Conservation (phyloP, 345 rosid genomes). For the Gossypium ekmanianum region DNA sequence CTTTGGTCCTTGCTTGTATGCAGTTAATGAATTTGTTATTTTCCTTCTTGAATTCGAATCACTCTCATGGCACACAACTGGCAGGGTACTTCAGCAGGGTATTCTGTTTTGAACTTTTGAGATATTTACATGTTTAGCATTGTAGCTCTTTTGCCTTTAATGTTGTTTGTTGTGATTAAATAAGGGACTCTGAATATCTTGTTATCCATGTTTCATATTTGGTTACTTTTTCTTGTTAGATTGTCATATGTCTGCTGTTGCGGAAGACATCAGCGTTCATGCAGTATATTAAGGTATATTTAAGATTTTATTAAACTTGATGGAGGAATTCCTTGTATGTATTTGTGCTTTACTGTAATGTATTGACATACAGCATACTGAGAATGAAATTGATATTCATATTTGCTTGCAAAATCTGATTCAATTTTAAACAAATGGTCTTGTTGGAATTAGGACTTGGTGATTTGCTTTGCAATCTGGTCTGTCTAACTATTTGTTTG, state of each 20-base stretch:
- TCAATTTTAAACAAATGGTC: neutral
- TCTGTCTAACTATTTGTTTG: neutral
- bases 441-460: neutral
- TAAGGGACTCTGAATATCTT: neutral
- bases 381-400: neutral
- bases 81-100: constrained; percentile 99
- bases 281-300: constrained; percentile 69
- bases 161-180: neutral
- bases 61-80: constrained; percentile 56
- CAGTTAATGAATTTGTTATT: constrained; percentile 88
- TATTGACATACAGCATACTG: neutral
- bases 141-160: neutral
- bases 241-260: constrained; percentile 70
- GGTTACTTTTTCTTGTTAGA: constrained; percentile 37
- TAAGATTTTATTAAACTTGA: neutral
- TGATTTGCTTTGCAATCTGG: neutral
- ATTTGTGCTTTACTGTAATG: neutral
- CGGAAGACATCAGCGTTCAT: constrained; percentile 80
- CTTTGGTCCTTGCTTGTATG: constrained; percentile 22
- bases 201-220: constrained; percentile 15
- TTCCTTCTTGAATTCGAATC: constrained; percentile 69
- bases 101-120: constrained; percentile 21
- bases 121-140: constrained; percentile 5
- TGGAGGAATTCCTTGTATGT: neutral
- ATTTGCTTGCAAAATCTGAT: neutral